Evolutionary conservation across 2,329 filamentous ascomycete genomes (phyloP), one percentile per base, ranked within the genome.

Genomic region (Calonectria pauciramosa): DNA sequence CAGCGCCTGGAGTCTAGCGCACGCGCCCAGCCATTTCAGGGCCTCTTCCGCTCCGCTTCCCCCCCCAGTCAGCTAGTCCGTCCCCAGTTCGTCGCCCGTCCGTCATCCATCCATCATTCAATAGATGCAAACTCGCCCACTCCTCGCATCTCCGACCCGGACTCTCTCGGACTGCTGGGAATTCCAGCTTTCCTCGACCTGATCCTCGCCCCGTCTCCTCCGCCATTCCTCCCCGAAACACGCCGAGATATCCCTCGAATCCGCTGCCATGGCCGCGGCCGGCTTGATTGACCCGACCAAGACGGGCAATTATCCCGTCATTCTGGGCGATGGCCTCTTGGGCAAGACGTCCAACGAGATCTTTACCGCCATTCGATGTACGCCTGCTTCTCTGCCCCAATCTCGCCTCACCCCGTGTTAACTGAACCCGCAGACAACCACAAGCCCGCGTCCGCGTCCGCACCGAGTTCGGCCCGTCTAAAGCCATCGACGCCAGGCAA

Each of bases 281-380:
- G 86, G 82, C 78, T 81, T 89, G 70, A 88, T 93, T 73, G 91
- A 93, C 83, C 90, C 91, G 75, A 92, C 91, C 70, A 89, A 91
- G 83, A 86, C 87, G 73, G 91, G 88, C 72, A 91, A 91, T 80
- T 93, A 93, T 80, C 91, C 91, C 65, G 89, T 93, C 71, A 88
- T 93, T 60, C 86, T 93, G 56, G 92, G 92, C 82, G 91, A 93
- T 79, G 89, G 89, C 34, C 85, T 93, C 38, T 85, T 92, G 44
- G 89, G 90, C 52, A 90, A 89, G 76, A 83, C 89, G 1, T 85
- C 89, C 38, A 91, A 90, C 77, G 90, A 92, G 75, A 85, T 91
- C 63, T 92, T 91, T 78, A 93, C 91, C 1, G 90, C 90, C 70
- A 86, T 93, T 64, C 86, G 89, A 84, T 93, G 91, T 93, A 87